These are phyloP conservation scores for Beta macrorhiza DNA, from an alignment of 179 eudicot genomes.

Conservation along the genomic window DNA sequence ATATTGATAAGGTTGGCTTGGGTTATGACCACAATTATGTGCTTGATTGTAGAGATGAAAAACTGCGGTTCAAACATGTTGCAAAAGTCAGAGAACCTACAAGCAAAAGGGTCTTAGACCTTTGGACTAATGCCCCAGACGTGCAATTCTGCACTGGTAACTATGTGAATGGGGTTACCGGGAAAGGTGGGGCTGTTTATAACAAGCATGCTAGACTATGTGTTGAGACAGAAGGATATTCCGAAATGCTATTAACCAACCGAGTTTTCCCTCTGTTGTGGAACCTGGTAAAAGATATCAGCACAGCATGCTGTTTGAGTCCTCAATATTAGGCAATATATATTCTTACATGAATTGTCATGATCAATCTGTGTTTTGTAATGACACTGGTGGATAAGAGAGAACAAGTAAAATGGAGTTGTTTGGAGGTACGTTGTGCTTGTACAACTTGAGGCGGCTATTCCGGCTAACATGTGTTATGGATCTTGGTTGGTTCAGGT, in stretches of 20 bases:
- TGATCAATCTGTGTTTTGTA: no score
- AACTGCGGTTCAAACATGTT: conserved; percentile 69
- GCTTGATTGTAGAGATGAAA: conserved; percentile 79
- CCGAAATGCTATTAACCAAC: conserved; percentile 78
- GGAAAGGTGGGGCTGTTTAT: conserved; percentile 85
- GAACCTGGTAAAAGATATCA: conserved; percentile 66
- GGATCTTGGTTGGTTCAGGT: no score
- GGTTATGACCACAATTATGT: conserved; percentile 96
- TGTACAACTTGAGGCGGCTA: no score
- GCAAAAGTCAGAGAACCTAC: conserved; percentile 66
- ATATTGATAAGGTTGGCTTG: conserved; percentile 66
- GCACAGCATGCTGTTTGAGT: conserved; percentile 88
- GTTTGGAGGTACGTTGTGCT: no score
- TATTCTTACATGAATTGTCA: no score
- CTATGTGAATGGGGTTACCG: conserved; percentile 67
- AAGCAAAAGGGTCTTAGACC: conserved; percentile 71
- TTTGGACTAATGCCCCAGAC: conserved; percentile 91
- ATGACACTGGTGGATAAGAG: no score
- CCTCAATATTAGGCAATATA: conserved; percentile 33
- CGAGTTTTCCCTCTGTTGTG: conserved; percentile 75
- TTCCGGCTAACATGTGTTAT: no score
- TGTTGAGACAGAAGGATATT: conserved; percentile 88
- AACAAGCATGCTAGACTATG: conserved; percentile 75
- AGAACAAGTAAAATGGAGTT: no score
- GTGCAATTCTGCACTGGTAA: conserved; percentile 94